Evolutionary conservation across 1,284 basidiomycete genomes (phyloP).

Genomic region (Cutaneotrichosporon cutaneum): DNA sequence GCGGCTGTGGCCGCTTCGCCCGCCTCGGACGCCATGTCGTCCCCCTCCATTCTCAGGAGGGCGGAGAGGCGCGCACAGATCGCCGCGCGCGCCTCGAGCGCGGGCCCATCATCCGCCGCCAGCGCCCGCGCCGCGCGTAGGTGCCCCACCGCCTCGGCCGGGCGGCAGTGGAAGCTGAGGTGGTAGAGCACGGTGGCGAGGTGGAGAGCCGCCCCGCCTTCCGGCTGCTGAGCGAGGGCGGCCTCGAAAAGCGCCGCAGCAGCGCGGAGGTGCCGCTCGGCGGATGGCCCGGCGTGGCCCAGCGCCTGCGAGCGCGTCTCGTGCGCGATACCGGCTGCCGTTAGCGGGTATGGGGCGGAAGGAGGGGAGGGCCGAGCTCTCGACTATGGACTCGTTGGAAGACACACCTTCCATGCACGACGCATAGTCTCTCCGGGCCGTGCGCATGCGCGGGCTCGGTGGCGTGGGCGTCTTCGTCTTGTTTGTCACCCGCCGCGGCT

Average conservation of each 20-base stretch:
- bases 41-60: constrained; percentile 27
- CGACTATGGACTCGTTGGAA: no score
- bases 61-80: constrained; percentile 31
- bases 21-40: constrained; percentile 35
- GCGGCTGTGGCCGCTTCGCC: constrained; percentile 42
- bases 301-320: constrained; percentile 43
- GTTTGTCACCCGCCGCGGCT: not conserved
- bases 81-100: constrained; percentile 34
- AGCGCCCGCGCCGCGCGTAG: constrained; percentile 36
- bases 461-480: not conserved
- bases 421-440: not conserved
- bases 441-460: not conserved
- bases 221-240: constrained; percentile 34
- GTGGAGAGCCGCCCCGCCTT: constrained; percentile 38
- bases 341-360: not conserved
- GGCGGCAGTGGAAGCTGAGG: constrained; percentile 40
- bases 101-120: constrained; percentile 15
- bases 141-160: constrained; percentile 28
- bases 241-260: constrained; percentile 42
- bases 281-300: constrained; percentile 41
- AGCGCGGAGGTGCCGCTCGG: constrained; percentile 46
- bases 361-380: not conserved
- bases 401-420: constrained; percentile 48
- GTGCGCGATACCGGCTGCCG: constrained; percentile 42
- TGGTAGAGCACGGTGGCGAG: constrained; percentile 41